Evolutionary conservation across 2,329 filamentous ascomycete species (phyloP).

Genomic region (Coniochaeta ligniaria): DNA sequence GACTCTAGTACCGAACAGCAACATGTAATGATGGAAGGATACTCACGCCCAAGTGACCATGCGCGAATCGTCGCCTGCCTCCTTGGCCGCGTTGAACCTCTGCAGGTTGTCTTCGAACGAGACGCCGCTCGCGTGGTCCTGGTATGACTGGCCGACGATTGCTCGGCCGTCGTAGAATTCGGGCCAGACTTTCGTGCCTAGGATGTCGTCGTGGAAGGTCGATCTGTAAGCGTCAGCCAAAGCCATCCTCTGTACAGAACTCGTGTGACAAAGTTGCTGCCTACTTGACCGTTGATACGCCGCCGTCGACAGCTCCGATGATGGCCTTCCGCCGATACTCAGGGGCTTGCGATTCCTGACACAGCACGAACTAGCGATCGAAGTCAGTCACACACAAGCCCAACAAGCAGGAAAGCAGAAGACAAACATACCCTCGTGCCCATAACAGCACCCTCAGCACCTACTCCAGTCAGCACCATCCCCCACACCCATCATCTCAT

Average conservation of each 20-base stretch:
- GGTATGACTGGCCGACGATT: constrained; percentile 29
- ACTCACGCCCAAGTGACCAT: constrained; percentile 27
- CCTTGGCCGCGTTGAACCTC: constrained; percentile 28
- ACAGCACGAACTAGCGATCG: constrained; percentile 33
- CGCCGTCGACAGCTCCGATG: constrained; percentile 34
- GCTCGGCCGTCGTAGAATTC: constrained; percentile 36
- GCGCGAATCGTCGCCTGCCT: constrained; percentile 23
- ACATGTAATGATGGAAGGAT: neutral
- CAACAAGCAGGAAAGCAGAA: too few species aligned
- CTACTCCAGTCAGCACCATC: constrained; percentile 15
- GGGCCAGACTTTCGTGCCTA: constrained; percentile 30
- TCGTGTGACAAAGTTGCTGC: neutral
- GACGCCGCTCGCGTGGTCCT: constrained; percentile 29
- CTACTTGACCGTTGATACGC: constrained; percentile 36
- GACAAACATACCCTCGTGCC: constrained; percentile 25
- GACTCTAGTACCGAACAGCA: neutral
- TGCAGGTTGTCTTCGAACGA: constrained; percentile 33
- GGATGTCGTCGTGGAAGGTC: constrained; percentile 34
- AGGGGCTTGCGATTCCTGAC: constrained; percentile 33
- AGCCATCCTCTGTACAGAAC: neutral
- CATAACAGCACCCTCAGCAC: constrained; percentile 35
- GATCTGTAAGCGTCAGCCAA: constrained; percentile 13
- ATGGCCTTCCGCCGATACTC: constrained; percentile 31
- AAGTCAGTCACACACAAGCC: neutral
- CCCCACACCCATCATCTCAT: neutral